Evolutionary conservation across 306 rosid genomes (phyloP), one percentile per base, ranked within the genome.

Genomic region (Potentilla sterilis): DNA sequence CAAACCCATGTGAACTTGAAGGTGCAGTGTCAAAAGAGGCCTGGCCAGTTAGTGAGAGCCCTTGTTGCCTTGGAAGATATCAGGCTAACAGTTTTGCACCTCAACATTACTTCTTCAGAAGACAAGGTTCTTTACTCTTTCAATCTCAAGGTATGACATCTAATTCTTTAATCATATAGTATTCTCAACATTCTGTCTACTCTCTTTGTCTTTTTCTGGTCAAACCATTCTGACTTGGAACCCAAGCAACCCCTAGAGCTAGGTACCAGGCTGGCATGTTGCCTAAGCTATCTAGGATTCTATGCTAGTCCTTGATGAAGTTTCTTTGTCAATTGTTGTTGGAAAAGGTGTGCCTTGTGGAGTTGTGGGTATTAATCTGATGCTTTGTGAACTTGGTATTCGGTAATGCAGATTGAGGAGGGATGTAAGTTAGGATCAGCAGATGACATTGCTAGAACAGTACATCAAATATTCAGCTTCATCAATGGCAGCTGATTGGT

Each of bases 1-100:
- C 97, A 95, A 85, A 84, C 87, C 57, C 99, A 95, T 85, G 99
- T 95, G 49, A 95, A 88, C 91, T 80, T 95, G 88, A 95, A 90
- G 82, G 83, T 95, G 70, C 86, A 83, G 66, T 85, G 97, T 75
- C 80, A 69, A 46, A 90, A 87, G 66, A 89, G 78, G 40, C 79
- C 77, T 42, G 93, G 93, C 3, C 97, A 88, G 81, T 72, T 96
- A 82, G 38, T 96, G 78, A 86, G 87, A 63, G 87, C 88, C 73
- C 88, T 96, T 78, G 86, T 89, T 81, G 98, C 94, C 16, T 75
- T 96, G 66, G 96, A 96, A 75, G 89, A 92, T 48, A 98, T 90
- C 43, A 80, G 90, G 85, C 89, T 92, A 65, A 75, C 91, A 2
- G 84, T 96, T 78, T 75, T 95, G 74, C 99, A 95, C 83, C 97